A percentile compares a stretch with the other conserved stretches of the same genome.
Evolutionary conservation across 129 eudicot genomes (phyloP).

Genomic region (carrot (Daucus carota)): DNA sequence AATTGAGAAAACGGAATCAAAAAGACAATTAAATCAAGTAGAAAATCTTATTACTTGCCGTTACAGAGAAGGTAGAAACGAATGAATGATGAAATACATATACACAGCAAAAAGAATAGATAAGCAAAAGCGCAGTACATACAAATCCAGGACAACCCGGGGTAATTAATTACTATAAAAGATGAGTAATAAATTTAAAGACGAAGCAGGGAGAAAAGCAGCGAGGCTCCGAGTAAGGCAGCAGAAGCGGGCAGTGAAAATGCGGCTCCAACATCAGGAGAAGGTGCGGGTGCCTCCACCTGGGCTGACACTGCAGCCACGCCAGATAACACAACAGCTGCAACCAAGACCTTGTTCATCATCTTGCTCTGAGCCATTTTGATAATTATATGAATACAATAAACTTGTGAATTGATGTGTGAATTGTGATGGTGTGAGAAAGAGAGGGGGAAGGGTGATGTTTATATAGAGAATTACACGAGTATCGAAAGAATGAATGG

Average conservation of each 20-base stretch:
- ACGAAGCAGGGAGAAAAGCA: constrained; percentile 19
- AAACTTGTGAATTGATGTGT: not conserved
- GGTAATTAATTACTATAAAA: not conserved
- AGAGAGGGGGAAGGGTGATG: not conserved
- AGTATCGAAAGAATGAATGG: no score
- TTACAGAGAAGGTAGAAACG: no score
- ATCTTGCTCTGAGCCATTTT: constrained; percentile 20
- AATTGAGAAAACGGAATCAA: no score
- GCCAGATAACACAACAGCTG: not conserved
- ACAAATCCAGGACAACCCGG: not conserved
- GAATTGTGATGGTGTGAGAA: not conserved
- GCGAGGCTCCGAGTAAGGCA: constrained; percentile 18
- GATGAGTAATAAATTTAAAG: not conserved
- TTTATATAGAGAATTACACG: no score
- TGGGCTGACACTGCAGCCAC: constrained; percentile 22
- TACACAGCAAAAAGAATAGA: not conserved
- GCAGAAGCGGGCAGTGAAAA: constrained; percentile 22
- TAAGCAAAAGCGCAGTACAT: not conserved
- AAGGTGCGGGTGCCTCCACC: constrained; percentile 26
- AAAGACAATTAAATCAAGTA: not conserved
- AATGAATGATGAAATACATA: not conserved
- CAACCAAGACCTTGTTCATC: not conserved
- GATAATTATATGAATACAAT: no score
- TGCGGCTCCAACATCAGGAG: constrained; percentile 31
- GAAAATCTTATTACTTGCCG: no score